These are phyloP conservation scores for Brettanomyces nanus DNA, from an alignment of 805 yeast genomes.

Conservation along the genomic window DNA sequence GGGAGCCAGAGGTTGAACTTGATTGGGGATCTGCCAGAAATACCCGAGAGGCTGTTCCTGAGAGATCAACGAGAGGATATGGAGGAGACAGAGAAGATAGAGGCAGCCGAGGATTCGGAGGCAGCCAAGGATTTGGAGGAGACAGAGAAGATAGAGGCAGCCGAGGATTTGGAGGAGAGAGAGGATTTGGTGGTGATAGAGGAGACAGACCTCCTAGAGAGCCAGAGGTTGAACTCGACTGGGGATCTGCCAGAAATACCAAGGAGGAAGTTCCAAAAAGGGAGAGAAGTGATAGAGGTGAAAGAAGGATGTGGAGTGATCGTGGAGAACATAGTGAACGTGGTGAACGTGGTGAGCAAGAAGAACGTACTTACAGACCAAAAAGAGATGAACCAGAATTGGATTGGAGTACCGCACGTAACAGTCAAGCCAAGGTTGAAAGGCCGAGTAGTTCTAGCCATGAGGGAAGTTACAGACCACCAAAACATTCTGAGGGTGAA, in stretches of 20 bases:
- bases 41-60: conserved; percentile 6
- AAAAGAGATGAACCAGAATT: conserved; percentile 33
- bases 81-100: conserved; percentile 25
- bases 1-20: conserved; percentile 1
- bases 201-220: conserved; percentile 19
- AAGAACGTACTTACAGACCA: conserved; percentile 10
- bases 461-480: conserved; percentile 13
- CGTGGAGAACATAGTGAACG: background rate
- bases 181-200: conserved; percentile 9
- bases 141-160: conserved; percentile 22
- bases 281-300: conserved; percentile 19
- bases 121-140: conserved; percentile 48
- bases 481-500: conserved; percentile 27
- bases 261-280: conserved; percentile 7
- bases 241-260: conserved; percentile 35
- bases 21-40: conserved; percentile 46
- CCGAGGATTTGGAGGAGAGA: background rate
- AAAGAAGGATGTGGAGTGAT: background rate
- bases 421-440: conserved; percentile 14
- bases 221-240: conserved; percentile 29
- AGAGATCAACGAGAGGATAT: conserved; percentile 18
- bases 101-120: conserved; percentile 22
- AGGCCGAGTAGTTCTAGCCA: conserved; percentile 27
- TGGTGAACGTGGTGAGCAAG: conserved; percentile 4
- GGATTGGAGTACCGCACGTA: conserved; percentile 40